A percentile compares a stretch with the other conserved stretches of the same genome.
phyloP scores from a whole-genome alignment of 2,329 filamentous ascomycete species.

The Xylaria multiplex region DNA sequence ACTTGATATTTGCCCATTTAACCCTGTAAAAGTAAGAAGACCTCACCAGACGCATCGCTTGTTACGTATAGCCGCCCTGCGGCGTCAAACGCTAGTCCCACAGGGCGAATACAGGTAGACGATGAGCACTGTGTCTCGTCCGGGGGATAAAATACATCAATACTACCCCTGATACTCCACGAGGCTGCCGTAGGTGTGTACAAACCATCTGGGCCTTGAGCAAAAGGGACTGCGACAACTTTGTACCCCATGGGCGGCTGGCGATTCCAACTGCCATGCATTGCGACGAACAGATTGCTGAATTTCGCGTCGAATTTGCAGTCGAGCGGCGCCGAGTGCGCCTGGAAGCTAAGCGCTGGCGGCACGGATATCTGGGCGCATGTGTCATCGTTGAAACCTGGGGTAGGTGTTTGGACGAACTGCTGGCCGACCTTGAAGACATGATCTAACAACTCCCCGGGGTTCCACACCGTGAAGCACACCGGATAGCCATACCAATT shows the following conservation, averaged over 20 bases:
- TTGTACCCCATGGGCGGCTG: constrained; percentile 52
- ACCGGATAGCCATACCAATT: constrained; percentile 71
- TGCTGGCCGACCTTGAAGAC: constrained; percentile 49
- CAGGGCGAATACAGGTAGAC: constrained; percentile 61
- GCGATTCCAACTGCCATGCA: constrained; percentile 67
- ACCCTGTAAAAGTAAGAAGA: constrained; percentile 42
- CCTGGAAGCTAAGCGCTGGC: constrained; percentile 61
- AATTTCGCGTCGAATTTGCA: constrained; percentile 68
- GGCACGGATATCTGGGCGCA: constrained; percentile 42
- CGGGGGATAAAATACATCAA: constrained; percentile 60
- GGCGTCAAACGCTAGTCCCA: constrained; percentile 55
- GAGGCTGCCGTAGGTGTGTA: constrained; percentile 46
- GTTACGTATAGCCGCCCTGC: constrained; percentile 63
- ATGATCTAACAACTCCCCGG: constrained; percentile 50
- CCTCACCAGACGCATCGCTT: constrained; percentile 64
- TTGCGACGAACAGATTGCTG: constrained; percentile 66
- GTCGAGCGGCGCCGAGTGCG: constrained; percentile 72
- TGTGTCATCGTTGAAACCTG: constrained; percentile 43
- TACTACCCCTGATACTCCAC: constrained; percentile 54
- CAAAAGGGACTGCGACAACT: constrained; percentile 51
- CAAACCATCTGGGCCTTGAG: constrained; percentile 43
- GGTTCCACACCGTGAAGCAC: constrained; percentile 53
- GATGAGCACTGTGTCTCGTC: constrained; percentile 58
- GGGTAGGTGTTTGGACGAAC: constrained; percentile 46
- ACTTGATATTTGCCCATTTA: constrained; percentile 1